Percentiles rank a stretch among this genome's conserved stretches.
phyloP scores from a whole-genome alignment of 139 green algal species.

The Closterium sp. region DNA sequence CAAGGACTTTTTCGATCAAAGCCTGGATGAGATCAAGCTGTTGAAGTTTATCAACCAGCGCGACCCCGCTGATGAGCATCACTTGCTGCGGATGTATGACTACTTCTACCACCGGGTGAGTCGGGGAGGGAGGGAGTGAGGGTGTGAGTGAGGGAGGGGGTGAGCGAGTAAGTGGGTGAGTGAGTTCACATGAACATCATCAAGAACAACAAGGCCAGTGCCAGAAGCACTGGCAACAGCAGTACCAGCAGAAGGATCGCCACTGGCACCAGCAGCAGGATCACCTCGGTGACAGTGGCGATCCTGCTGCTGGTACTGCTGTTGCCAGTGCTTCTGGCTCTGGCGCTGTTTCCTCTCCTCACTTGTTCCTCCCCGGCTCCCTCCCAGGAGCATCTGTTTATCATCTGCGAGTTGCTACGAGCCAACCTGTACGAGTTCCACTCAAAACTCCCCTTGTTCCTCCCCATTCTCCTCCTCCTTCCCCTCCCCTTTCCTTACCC shows the following conservation, averaged over 20 bases:
- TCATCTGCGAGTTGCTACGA: conserved; percentile 93
- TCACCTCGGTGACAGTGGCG: too few relatives aligned
- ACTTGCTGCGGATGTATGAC: conserved; percentile 89
- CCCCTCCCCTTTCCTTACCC: too few relatives aligned
- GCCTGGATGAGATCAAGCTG: conserved; percentile 95
- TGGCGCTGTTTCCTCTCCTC: too few relatives aligned
- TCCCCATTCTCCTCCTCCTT: too few relatives aligned
- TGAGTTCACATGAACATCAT: conserved; percentile 83
- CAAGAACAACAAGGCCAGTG: conserved; percentile 98
- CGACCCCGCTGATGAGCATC: conserved; percentile 82
- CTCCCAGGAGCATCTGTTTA: conserved; percentile 90
- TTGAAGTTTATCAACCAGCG: conserved; percentile 79
- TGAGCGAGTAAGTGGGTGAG: conserved; percentile 62
- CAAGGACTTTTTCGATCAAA: conserved; percentile 78
- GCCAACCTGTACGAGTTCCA: conserved; percentile 91
- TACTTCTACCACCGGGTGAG: conserved; percentile 89
- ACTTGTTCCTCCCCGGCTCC: neutral
- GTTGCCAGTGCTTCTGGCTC: too few relatives aligned
- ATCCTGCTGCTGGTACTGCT: too few relatives aligned
- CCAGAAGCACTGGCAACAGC: too few relatives aligned
- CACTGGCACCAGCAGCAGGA: too few relatives aligned
- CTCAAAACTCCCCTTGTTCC: neutral
- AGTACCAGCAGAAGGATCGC: too few relatives aligned
- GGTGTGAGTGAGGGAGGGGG: conserved; percentile 85
- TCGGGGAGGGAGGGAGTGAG: conserved; percentile 63